phyloP scores from a whole-genome alignment of 768 basidiomycete species.

The Artomyces pyxidatus region DNA sequence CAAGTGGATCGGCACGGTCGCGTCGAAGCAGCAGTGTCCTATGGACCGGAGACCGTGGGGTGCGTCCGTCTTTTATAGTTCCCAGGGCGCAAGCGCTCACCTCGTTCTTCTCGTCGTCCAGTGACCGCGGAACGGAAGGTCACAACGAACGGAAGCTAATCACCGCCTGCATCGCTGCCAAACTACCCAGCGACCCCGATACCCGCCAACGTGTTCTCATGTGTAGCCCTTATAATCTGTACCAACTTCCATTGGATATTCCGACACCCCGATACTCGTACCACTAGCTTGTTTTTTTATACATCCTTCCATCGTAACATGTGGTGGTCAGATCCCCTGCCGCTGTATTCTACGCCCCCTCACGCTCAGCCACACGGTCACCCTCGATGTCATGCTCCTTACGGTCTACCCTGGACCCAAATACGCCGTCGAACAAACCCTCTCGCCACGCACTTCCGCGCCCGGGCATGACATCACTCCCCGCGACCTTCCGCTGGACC shows the following conservation, averaged over 20 bases:
- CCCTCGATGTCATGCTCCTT: not conserved
- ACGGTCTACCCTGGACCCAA: slow-evolving; percentile 15
- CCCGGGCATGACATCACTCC: slow-evolving; percentile 46
- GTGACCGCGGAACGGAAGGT: slow-evolving; percentile 51
- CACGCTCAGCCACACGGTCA: too few relatives aligned
- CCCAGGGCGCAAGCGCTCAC: not conserved
- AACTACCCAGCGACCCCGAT: too few relatives aligned
- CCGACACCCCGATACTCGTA: too few relatives aligned
- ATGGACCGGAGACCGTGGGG: slow-evolving; percentile 95
- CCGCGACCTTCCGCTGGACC: slow-evolving; percentile 50
- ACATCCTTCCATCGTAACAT: too few relatives aligned
- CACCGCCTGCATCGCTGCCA: too few relatives aligned
- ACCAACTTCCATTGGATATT: too few relatives aligned
- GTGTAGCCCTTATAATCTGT: too few relatives aligned
- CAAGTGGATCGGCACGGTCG: slow-evolving; percentile 88
- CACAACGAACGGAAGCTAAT: slow-evolving; percentile 14
- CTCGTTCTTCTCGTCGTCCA: slow-evolving; percentile 15
- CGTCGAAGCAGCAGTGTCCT: slow-evolving; percentile 95
- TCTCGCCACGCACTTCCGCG: slow-evolving; percentile 53
- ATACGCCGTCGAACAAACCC: slow-evolving; percentile 37
- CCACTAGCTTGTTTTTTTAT: too few relatives aligned
- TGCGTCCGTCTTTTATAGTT: slow-evolving; percentile 29
- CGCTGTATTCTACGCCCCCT: too few relatives aligned
- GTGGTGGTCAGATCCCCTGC: too few relatives aligned
- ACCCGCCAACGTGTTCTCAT: too few relatives aligned